Evolutionary conservation across 148 eudicot genomes (phyloP).

Genomic region (Camellia sinensis): DNA sequence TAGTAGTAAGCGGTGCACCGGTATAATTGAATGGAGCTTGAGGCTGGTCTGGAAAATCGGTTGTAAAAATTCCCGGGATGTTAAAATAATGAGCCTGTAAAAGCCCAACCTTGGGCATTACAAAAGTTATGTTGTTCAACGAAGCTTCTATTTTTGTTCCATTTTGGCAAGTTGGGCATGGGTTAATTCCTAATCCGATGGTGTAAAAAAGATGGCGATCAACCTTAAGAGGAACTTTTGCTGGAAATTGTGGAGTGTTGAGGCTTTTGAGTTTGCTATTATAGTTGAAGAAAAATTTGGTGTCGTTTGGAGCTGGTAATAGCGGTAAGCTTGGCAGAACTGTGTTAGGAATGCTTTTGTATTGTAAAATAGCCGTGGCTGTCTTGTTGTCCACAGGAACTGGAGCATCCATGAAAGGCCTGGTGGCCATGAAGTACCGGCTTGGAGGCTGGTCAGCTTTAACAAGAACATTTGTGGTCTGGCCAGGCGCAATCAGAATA

Average conservation of each 20-base stretch:
- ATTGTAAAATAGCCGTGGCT: constrained; percentile 51
- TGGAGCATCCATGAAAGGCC: constrained; percentile 52
- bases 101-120: constrained; percentile 52
- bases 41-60: constrained; percentile 47
- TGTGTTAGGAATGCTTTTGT: constrained; percentile 47
- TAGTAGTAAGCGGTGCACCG: constrained; percentile 48
- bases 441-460: constrained; percentile 39
- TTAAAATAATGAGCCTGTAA: constrained; percentile 52
- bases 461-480: constrained; percentile 52
- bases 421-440: constrained; percentile 60
- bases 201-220: constrained; percentile 43
- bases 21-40: constrained; percentile 46
- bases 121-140: constrained; percentile 54
- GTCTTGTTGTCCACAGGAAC: constrained; percentile 54
- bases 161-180: constrained; percentile 41
- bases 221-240: constrained; percentile 44
- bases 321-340: constrained; percentile 41
- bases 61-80: constrained; percentile 32
- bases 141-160: constrained; percentile 51
- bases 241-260: constrained; percentile 40
- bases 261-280: constrained; percentile 41
- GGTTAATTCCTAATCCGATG: constrained; percentile 39
- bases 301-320: constrained; percentile 43
- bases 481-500: constrained; percentile 52
- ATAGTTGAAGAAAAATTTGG: constrained; percentile 35